Evolutionary conservation across 2,329 filamentous ascomycete genomes (phyloP).

Genomic region (Pseudocercospora cruenta): DNA sequence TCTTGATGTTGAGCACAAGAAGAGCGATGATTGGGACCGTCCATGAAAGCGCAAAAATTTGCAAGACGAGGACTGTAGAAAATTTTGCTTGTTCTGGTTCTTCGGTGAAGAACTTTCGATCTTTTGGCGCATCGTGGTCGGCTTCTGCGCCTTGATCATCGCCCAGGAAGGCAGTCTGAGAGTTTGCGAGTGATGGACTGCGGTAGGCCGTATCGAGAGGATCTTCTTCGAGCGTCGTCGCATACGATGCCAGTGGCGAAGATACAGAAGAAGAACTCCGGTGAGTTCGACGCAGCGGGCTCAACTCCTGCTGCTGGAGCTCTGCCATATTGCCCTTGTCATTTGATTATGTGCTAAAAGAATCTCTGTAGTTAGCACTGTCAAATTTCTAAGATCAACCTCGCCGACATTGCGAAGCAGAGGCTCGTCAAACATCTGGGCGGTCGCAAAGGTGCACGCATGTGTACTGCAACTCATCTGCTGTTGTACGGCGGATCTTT

Average conservation of each 20-base stretch:
- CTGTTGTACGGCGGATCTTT: not conserved
- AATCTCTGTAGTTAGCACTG: not conserved
- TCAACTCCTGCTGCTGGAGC: not conserved
- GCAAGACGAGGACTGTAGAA: conserved; percentile 15
- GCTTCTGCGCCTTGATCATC: not conserved
- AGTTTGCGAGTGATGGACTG: not conserved
- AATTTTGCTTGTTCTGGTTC: not conserved
- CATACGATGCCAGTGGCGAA: not conserved
- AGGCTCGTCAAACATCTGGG: not conserved
- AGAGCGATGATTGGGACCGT: conserved; percentile 34
- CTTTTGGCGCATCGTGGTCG: not conserved
- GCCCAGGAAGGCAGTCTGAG: not conserved
- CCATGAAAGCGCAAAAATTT: conserved; percentile 35
- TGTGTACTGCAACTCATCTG: not conserved
- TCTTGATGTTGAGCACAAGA: conserved; percentile 34
- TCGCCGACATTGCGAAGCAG: not conserved
- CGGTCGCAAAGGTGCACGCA: not conserved
- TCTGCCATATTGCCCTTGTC: not conserved
- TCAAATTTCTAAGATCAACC: not conserved
- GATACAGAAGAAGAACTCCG: not conserved
- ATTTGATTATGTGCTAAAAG: not conserved
- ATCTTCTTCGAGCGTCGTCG: not conserved
- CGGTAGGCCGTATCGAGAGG: not conserved
- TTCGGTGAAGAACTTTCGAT: not conserved
- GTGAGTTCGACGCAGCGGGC: not conserved